Percentiles rank a stretch among this genome's conserved stretches.
Conservation (phyloP, 2,329 filamentous ascomycete genomes). For the Cytospora chrysosperma region DNA sequence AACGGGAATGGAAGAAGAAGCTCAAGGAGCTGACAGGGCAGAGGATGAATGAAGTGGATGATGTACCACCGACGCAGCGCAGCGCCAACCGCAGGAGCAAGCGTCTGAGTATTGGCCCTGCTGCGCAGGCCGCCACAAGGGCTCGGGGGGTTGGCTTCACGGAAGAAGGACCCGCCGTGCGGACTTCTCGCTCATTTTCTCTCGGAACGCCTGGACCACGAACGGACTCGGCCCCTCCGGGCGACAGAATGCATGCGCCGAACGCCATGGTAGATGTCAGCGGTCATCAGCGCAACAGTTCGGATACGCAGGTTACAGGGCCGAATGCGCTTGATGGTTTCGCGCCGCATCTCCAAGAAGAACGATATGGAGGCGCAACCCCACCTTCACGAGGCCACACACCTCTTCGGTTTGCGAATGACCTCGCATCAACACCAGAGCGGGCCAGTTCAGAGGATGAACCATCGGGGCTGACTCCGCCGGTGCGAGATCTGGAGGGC, state of each 20-base stretch:
- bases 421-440: slow-evolving; percentile 49
- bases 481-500: slow-evolving; percentile 52
- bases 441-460: slow-evolving; percentile 60
- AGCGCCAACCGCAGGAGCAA: slow-evolving; percentile 60
- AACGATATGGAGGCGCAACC: slow-evolving; percentile 1
- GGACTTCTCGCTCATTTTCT: slow-evolving; percentile 53
- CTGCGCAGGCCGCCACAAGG: slow-evolving; percentile 35
- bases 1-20: slow-evolving; percentile 84
- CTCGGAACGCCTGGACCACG: slow-evolving; percentile 40
- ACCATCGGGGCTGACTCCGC: slow-evolving; percentile 38
- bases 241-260: slow-evolving; percentile 38
- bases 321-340: slow-evolving; percentile 28
- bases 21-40: slow-evolving; percentile 85
- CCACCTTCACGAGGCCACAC: slow-evolving; percentile 34
- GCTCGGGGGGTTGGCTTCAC: slow-evolving; percentile 55
- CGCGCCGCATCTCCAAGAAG: slow-evolving; percentile 23
- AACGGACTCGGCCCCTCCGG: slow-evolving; percentile 52
- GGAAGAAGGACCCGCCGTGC: slow-evolving; percentile 50
- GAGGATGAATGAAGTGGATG: slow-evolving; percentile 67
- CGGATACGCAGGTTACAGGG: slow-evolving; percentile 41
- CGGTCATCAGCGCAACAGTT: slow-evolving; percentile 47
- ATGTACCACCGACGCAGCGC: slow-evolving; percentile 45
- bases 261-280: slow-evolving; percentile 35
- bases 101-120: slow-evolving; percentile 52
- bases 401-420: slow-evolving; percentile 41